Evolutionary conservation across 495 filamentous ascomycete species (phyloP), one percentile per base, ranked within the genome.

Genomic region (Aspergillus nidulans): DNA sequence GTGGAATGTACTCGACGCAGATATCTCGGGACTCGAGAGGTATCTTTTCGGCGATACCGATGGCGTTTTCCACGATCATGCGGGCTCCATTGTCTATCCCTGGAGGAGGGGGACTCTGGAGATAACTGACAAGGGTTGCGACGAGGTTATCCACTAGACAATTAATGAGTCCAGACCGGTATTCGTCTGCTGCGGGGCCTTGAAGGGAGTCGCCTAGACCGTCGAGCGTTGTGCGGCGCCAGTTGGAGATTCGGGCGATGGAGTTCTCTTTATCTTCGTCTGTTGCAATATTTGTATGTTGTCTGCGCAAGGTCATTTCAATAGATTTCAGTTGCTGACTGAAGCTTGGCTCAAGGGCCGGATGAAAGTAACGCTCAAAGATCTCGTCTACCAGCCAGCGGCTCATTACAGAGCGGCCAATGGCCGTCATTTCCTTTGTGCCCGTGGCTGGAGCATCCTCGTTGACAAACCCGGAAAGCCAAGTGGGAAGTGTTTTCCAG

Each of bases 401-500:
- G 25, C 89, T 87, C 55, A 98, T 92, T 43, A 89, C 82, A 6
- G 95, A 91, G 24, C 92, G 83, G n/a, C 94, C 94, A 20, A 96
- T 86, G 5, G 89, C 90, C 6, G 90, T 97, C 94, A 98, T 98
- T 64, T 98, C 94, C 67, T 96, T 90, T 52, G 88, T 94, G 49
- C 91, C 92, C 13, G 81, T 86, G 44, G 79, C 74, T 23, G 89
- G 76, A 2, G 92, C 92, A 56, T 96, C 92, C 46, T 85, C 77
- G 65, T 92, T 97, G 59, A 95, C 89, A 48, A 80, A 86, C 6
- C 77, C 77, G 19, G 79, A 75, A 19, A 98, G 76, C 92, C 91
- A 97, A 2, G 72, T 49, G 1, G 94, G 94, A 26, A 97, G 72
- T 19, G 75, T 71, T 57, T 81, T 82, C 94, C 94, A 98, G 61